These are phyloP conservation scores for Cadophora sp. DNA, from an alignment of 2,329 filamentous ascomycete species.

Conservation along the genomic window DNA sequence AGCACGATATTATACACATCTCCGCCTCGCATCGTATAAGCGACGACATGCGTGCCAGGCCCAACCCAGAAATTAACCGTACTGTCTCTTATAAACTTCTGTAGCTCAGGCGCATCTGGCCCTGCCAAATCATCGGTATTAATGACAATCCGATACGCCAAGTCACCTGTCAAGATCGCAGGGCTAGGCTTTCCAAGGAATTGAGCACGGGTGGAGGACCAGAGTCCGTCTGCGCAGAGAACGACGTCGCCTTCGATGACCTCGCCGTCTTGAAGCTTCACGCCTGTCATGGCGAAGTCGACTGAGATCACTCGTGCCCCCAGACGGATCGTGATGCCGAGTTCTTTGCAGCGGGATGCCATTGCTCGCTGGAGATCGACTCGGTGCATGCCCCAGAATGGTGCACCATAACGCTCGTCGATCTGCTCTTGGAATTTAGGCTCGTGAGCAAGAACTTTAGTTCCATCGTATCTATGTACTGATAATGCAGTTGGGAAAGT, in stretches of 20 bases:
- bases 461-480: conserved; percentile 60
- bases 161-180: conserved; percentile 65
- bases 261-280: conserved; percentile 38
- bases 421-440: conserved; percentile 40
- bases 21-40: conserved; percentile 65
- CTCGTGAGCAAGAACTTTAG: conserved; percentile 41
- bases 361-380: conserved; percentile 56
- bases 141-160: conserved; percentile 69
- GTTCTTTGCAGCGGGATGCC: conserved; percentile 47
- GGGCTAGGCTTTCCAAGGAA: conserved; percentile 54
- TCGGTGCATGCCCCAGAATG: conserved; percentile 56
- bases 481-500: conserved; percentile 53
- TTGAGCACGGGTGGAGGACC: conserved; percentile 61
- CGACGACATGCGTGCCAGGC: conserved; percentile 65
- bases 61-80: conserved; percentile 69
- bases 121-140: conserved; percentile 58
- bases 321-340: conserved; percentile 50
- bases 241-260: conserved; percentile 60
- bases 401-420: conserved; percentile 31
- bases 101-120: conserved; percentile 52
- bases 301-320: conserved; percentile 46
- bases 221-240: conserved; percentile 69
- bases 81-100: conserved; percentile 58
- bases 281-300: conserved; percentile 35
- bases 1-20: conserved; percentile 71